These are phyloP conservation scores for Arbutus unedo DNA, from an alignment of 148 eudicot genomes.

Conservation along the genomic window DNA sequence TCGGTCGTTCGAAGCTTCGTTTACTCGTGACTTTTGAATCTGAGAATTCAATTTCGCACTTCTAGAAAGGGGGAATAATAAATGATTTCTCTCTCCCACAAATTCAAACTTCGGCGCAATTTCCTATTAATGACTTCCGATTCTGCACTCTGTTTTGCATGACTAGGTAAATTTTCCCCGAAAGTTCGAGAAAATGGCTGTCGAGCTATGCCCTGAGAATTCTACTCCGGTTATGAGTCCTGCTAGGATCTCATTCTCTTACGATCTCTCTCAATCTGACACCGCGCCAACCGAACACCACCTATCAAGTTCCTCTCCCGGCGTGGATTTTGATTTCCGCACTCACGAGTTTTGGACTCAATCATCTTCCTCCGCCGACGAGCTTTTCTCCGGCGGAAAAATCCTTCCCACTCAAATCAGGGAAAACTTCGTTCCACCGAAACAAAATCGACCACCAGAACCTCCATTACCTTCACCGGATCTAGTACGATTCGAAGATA, in stretches of 20 bases:
- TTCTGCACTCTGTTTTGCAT: conserved; percentile 9
- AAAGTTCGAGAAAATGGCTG: conserved; percentile 44
- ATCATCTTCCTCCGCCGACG: conserved; percentile 71
- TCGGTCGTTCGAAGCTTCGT: neutral
- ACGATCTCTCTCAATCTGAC: conserved; percentile 65
- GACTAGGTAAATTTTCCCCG: conserved; percentile 14
- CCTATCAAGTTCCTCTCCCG: conserved; percentile 33
- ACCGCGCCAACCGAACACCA: conserved; percentile 58
- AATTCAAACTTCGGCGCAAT: neutral
- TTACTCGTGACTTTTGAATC: neutral
- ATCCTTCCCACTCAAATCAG: conserved; percentile 61
- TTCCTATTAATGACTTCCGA: neutral
- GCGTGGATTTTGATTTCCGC: conserved; percentile 69
- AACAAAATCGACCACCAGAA: conserved; percentile 8
- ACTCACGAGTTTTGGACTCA: conserved; percentile 38
- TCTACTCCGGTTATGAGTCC: conserved; percentile 54
- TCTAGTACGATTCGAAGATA: too few relatives aligned
- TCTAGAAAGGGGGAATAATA: neutral
- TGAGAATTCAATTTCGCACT: neutral
- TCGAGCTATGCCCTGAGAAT: conserved; percentile 58
- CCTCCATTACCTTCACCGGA: conserved; percentile 16
- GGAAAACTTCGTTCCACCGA: conserved; percentile 19
- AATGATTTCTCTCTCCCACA: neutral
- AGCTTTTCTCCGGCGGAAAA: conserved; percentile 69
- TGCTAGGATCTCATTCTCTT: conserved; percentile 79